Percentiles rank a stretch among this genome's conserved stretches.
These are phyloP conservation scores for Cladophialophora psammophila DNA, from an alignment of 2,329 filamentous ascomycete genomes.

Conservation along the genomic window DNA sequence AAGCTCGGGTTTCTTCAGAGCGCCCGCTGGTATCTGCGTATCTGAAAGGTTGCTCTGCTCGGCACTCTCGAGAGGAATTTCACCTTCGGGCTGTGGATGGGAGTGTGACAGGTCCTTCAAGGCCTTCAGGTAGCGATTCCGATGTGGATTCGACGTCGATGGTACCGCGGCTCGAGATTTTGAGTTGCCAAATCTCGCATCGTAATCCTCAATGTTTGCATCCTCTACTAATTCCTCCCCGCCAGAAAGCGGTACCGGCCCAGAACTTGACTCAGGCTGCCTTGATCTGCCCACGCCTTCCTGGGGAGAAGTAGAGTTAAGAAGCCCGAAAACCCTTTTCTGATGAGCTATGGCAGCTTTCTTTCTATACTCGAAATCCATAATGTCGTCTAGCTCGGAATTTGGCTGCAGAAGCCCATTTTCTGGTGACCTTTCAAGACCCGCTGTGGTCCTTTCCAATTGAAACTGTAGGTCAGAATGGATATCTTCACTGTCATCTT, in stretches of 20 bases:
- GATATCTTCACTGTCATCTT: neutral
- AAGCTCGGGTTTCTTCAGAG: conserved; percentile 22
- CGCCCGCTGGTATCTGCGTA: neutral
- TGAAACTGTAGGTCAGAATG: neutral
- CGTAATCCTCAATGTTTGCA: conserved; percentile 16
- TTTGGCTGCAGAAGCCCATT: conserved; percentile 17
- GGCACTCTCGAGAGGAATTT: neutral
- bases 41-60: neutral
- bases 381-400: conserved; percentile 43
- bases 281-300: conserved; percentile 9
- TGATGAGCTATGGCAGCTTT: conserved; percentile 45
- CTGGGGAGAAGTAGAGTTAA: conserved; percentile 2
- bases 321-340: conserved; percentile 29
- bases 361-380: conserved; percentile 51
- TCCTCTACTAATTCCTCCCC: neutral
- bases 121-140: conserved; percentile 46
- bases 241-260: neutral
- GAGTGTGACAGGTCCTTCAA: conserved; percentile 31
- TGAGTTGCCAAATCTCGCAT: conserved; percentile 10
- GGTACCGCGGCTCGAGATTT: neutral
- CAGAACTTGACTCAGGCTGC: neutral
- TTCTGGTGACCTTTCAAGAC: neutral
- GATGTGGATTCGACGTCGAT: conserved; percentile 37
- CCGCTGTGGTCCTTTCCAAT: neutral
- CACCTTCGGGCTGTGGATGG: conserved; percentile 9